Base-by-base conservation (phyloP, 768 basidiomycete species). In the Leccinellum albellum region DNA sequence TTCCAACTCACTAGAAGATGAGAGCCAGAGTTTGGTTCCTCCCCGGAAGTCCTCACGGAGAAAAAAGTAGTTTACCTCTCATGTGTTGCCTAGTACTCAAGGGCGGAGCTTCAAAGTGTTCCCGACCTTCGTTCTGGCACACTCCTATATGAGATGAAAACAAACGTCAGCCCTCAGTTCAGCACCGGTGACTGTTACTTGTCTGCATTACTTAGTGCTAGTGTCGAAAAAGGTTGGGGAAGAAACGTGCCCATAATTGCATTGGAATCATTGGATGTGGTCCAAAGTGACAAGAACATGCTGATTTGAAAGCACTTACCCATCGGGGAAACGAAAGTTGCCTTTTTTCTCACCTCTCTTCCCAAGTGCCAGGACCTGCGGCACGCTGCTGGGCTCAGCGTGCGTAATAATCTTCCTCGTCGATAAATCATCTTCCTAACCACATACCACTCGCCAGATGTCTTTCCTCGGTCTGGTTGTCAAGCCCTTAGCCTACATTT, bases 401-500 rank as follows among this genome's bases (percentile, higher is more conserved):
- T 70, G 65, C 58, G 65, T 61, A 54, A 40, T 29, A 49, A 54
- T 21, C 48, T 42, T 26, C 53, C 49, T n/a, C 53, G 54, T 58
- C 60, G 42, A 67, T 48, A 56, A 45, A 45, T 57, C 50, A 24
- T 47, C 53, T 59, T 54, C 21, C 49, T 48, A 23, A 61, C 51
- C 51, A 64, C 56, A 58, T 42, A 59, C 58, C 37, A 50, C 56
- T 54, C 61, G 56, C 64, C 66, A 60, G 61, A 91, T 91, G 89
- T 85, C 85, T 60, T 75, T 87, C 65, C 67, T 90, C 64, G 65
- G 78, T 48, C 74, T 77, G 54, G 57, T 90, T 57, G 69, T 89
- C 70, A 87, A 83, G 69, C 85, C 89, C 5, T 72, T 91, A 53
- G 90, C 86, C 48, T 93, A 92, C 67, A 63, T 89, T 58, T 89